Base-by-base conservation (phyloP, 208 protist species). In the Trypanosoma lewisi region DNA sequence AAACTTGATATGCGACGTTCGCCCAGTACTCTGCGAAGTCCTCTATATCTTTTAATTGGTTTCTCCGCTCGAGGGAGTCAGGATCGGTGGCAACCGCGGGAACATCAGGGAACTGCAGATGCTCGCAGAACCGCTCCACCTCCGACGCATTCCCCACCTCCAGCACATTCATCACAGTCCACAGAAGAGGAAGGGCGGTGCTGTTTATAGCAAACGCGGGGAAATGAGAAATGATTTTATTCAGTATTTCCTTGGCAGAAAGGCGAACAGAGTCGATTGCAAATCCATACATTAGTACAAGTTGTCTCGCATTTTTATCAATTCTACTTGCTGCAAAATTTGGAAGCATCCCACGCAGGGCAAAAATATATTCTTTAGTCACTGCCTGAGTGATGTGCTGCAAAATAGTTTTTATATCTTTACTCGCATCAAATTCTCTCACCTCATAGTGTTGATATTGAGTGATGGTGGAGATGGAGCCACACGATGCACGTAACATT, bases 371-470 rank as follows among this genome's bases (percentile, higher is more conserved):
- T 39, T 75, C 56, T 45, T 59, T 61, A 31, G 78, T 85, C n/a
- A 77, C 79, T n/a, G 80, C 68, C 16, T 52, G 19, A 17, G 83
- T 76, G 17, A 73, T 30, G 25, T 59, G 33, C 23, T 52, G n/a
- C 19, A 91, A 54, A 19, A 65, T 73, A 1, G 57, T 58, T 48
- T 65, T 68, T n/a, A 91, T 78, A 11, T 78, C 66, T 5, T 70
- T 69, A 55, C 80, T 85, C 17, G 88, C 84, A 21, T 92, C 83
- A 67, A 91, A 92, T 72, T 92, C 89, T 23, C 84, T 72, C 31
- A 91, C 72, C 61, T 95, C 85, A 67, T 89, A 90, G 47, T 87
- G 78, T 50, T 81, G 75, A 67, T 92, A 92, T 14, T 85, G 72
- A 19, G 85, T 81, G 16, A 95, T 69, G 44, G 88, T 82, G 9